Percentiles rank a stretch among this genome's conserved stretches.
These are phyloP conservation scores for Papilionanthe hybrid DNA, from an alignment of 116 monocot species.

Conservation along the genomic window DNA sequence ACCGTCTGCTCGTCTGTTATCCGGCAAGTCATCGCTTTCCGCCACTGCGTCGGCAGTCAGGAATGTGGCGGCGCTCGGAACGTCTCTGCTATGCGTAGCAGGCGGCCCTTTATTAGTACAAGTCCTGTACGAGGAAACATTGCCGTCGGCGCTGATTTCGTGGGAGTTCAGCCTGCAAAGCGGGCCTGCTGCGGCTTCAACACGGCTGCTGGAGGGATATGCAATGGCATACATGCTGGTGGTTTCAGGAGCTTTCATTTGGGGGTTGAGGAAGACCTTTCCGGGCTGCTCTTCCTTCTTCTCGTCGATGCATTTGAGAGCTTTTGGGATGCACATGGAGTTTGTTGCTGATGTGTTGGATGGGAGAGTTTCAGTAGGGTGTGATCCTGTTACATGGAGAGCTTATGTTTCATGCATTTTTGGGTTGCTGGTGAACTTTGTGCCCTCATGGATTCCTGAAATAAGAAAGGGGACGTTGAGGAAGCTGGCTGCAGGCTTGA, in stretches of 20 bases:
- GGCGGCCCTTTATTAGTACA: slow-evolving; percentile 60
- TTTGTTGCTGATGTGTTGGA: slow-evolving; percentile 53
- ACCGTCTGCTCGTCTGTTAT: slow-evolving; percentile 6
- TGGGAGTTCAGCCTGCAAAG: background rate
- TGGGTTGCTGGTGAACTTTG: slow-evolving; percentile 51
- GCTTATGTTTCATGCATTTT: slow-evolving; percentile 67
- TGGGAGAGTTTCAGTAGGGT: slow-evolving; percentile 52
- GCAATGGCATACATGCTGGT: slow-evolving; percentile 70
- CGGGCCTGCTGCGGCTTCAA: slow-evolving; percentile 13
- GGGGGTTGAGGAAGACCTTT: slow-evolving; percentile 47
- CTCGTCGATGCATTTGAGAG: slow-evolving; percentile 22
- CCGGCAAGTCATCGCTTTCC: background rate
- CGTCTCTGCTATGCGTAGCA: slow-evolving; percentile 16
- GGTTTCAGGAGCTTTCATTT: slow-evolving; percentile 47
- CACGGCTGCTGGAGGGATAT: slow-evolving; percentile 58
- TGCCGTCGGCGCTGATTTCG: slow-evolving; percentile 60
- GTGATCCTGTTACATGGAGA: slow-evolving; percentile 61
- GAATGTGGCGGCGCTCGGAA: background rate
- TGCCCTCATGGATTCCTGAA: slow-evolving; percentile 57
- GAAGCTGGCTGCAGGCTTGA: slow-evolving; percentile 52
- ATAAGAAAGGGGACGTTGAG: slow-evolving; percentile 46
- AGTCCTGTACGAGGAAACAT: slow-evolving; percentile 73
- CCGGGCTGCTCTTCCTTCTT: slow-evolving; percentile 14
- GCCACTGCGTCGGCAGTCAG: too few relatives aligned
- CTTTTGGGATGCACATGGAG: slow-evolving; percentile 52